These are phyloP conservation scores for Nicotiana obtusifolia DNA, from an alignment of 257 asterid species.

Conservation along the genomic window DNA sequence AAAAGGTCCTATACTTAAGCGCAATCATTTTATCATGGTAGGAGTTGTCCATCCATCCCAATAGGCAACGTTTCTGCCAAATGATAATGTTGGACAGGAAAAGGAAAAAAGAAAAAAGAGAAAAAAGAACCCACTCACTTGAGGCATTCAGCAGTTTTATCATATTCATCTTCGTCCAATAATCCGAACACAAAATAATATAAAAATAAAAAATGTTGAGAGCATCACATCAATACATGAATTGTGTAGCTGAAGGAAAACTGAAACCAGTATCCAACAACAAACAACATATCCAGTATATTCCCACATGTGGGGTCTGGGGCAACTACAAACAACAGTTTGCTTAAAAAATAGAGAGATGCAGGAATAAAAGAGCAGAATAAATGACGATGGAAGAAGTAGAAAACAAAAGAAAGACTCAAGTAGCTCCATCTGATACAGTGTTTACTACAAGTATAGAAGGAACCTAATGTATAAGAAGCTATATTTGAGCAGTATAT, in stretches of 20 bases:
- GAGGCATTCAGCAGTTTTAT: neutral
- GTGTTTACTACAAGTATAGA: neutral
- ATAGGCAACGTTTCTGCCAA: neutral
- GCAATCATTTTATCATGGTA: neutral
- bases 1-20: neutral
- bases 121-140: neutral
- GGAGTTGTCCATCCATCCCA: neutral
- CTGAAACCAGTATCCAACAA: neutral
- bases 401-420: neutral
- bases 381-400: too few relatives aligned
- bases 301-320: too few relatives aligned
- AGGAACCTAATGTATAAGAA: neutral
- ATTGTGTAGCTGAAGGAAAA: neutral
- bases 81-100: neutral
- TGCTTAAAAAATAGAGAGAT: neutral
- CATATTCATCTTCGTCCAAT: neutral
- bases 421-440: neutral
- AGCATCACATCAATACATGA: neutral
- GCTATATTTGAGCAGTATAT: neutral
- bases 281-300: too few relatives aligned
- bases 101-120: neutral
- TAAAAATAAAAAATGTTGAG: neutral
- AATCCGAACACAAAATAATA: neutral
- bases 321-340: neutral
- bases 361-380: neutral